A percentile compares a stretch with the other conserved stretches of the same genome.
Conservation (phyloP, 306 rosid genomes). For the Cucurbita maxima region DNA sequence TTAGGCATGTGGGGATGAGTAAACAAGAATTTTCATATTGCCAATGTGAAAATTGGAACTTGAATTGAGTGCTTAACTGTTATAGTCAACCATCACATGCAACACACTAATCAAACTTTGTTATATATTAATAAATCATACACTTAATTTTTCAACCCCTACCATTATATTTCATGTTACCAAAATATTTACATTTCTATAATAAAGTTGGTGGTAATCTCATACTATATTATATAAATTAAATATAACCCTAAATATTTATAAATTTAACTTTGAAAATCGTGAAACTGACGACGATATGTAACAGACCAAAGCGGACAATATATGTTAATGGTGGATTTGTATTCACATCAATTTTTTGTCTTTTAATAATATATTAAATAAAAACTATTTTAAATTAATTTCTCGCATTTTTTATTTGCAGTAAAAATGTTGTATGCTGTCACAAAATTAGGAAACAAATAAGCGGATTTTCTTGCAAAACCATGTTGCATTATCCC, state of each 20-base stretch:
- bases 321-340: too few species aligned
- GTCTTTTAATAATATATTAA: too few species aligned
- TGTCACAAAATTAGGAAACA: slow-evolving; percentile 4
- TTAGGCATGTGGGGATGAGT: not conserved
- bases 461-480: not conserved
- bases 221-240: too few species aligned
- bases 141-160: not conserved
- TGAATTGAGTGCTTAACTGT: not conserved
- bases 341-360: not conserved
- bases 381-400: not conserved
- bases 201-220: not conserved
- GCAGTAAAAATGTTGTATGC: not conserved
- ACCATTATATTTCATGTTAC: not conserved
- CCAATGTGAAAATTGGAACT: slow-evolving; percentile 1
- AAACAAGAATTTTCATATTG: not conserved
- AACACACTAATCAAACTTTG: not conserved
- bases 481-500: not conserved
- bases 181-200: not conserved
- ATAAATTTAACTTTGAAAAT: too few species aligned
- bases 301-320: too few species aligned
- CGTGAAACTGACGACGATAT: too few species aligned
- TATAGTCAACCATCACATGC: not conserved
- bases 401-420: not conserved
- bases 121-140: not conserved
- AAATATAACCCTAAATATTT: too few species aligned